These are phyloP conservation scores for Gossypium raimondii DNA, from an alignment of 345 rosid genomes.

Conservation along the genomic window DNA sequence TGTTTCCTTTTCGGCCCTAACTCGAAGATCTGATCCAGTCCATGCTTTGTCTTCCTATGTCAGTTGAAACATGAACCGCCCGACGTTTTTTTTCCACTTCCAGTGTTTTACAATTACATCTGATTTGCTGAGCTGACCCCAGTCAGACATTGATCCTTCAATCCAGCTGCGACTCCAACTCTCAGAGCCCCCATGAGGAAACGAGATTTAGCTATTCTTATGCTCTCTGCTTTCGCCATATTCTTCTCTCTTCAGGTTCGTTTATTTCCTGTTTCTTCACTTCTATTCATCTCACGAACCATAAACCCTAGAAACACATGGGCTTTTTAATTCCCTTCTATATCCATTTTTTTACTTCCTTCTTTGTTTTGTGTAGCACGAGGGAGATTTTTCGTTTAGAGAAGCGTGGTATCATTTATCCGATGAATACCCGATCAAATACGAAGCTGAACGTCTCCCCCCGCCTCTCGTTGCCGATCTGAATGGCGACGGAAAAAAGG, in stretches of 20 bases:
- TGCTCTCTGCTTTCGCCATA: conserved; percentile 94
- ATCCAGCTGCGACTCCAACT: no score
- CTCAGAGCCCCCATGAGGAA: conserved; percentile 60
- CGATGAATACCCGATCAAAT: conserved; percentile 84
- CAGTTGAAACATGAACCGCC: neutral
- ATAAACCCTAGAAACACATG: conserved; percentile 18
- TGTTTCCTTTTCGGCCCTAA: no score
- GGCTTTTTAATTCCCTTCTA: conserved; percentile 4
- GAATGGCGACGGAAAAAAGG: conserved; percentile 91
- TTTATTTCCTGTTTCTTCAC: neutral
- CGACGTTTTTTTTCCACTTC: neutral
- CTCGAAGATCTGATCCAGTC: neutral
- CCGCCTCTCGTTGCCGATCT: conserved; percentile 89
- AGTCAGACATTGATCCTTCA: neutral
- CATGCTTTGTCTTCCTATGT: neutral
- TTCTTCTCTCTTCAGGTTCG: conserved; percentile 98
- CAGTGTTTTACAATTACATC: neutral
- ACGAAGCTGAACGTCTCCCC: conserved; percentile 89
- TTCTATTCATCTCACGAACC: neutral
- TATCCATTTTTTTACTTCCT: neutral
- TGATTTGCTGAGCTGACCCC: neutral
- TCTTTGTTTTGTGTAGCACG: conserved; percentile 48
- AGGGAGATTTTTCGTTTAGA: conserved; percentile 92
- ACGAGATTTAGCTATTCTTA: conserved; percentile 93
- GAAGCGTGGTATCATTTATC: conserved; percentile 91